Conservation (phyloP, 441 rosid species). For the Geranium incanum region DNA sequence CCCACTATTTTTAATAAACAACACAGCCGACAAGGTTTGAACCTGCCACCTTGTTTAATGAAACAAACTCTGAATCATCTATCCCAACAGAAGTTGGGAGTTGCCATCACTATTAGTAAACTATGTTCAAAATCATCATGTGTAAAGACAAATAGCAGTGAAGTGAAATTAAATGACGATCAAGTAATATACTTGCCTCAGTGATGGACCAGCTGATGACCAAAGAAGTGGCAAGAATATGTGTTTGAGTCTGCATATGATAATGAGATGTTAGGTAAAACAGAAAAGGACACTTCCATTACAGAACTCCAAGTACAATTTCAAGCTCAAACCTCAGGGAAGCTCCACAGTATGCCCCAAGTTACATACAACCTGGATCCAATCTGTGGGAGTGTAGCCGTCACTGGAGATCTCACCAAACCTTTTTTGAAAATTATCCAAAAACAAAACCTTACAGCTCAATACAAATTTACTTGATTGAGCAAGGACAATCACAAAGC, state of each 20-base stretch:
- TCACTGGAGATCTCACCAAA: slow-evolving; percentile 82
- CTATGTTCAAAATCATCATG: not conserved
- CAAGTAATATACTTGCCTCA: slow-evolving; percentile 41
- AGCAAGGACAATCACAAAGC: not conserved
- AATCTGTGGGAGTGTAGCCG: slow-evolving; percentile 90
- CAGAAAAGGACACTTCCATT: not conserved
- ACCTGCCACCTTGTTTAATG: no score
- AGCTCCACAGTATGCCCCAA: slow-evolving; percentile 74
- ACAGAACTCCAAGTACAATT: not conserved
- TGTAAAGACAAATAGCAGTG: no score
- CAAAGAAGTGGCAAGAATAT: slow-evolving; percentile 68
- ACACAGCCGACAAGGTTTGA: no score
- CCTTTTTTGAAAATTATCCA: slow-evolving; percentile 29
- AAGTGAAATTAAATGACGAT: not conserved
- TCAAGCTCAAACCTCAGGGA: slow-evolving; percentile 55
- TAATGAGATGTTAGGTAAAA: slow-evolving; percentile 7
- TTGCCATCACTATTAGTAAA: not conserved
- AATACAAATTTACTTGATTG: no score
- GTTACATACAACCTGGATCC: slow-evolving; percentile 79
- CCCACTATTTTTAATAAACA: no score
- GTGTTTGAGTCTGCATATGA: slow-evolving; percentile 47
- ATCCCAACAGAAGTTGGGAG: no score
- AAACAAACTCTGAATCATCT: no score
- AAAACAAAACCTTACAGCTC: no score
- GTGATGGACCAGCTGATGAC: slow-evolving; percentile 93